A percentile compares a stretch with the other conserved stretches of the same genome.
Conservation (phyloP, 2,329 filamentous ascomycete species). For the Xylaria polymorpha region DNA sequence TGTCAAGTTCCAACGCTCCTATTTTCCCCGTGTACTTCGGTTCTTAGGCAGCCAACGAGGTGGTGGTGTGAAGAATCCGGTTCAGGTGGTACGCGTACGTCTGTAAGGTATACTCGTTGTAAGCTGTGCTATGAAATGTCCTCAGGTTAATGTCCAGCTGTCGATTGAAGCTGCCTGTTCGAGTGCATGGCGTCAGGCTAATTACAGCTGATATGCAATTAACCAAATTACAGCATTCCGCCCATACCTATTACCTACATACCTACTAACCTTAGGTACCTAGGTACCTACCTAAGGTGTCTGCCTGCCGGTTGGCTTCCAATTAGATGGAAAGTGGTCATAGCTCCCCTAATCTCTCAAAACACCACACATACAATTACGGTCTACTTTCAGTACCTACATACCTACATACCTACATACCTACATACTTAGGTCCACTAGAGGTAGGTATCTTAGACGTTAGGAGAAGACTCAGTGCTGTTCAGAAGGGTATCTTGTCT, state of each 20-base stretch:
- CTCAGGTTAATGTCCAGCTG: conserved; percentile 5
- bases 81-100: conserved; percentile 14
- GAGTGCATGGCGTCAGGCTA: conserved; percentile 19
- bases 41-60: not conserved
- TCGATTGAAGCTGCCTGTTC: conserved; percentile 33
- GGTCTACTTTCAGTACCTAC: not conserved
- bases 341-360: not conserved
- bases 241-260: too few species aligned
- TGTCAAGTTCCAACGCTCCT: not conserved
- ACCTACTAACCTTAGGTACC: too few species aligned
- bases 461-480: not conserved
- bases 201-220: conserved; percentile 25
- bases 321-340: not conserved
- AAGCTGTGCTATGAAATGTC: conserved; percentile 18
- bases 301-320: not conserved
- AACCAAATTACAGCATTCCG: not conserved
- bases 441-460: too few species aligned
- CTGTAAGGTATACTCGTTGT: not conserved
- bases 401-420: too few species aligned
- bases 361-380: not conserved
- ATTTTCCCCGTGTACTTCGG: not conserved
- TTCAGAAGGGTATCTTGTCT: conserved; percentile 9
- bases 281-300: too few species aligned
- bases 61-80: conserved; percentile 4
- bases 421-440: too few species aligned